Percentiles rank a stretch among this genome's conserved stretches.
Evolutionary conservation across 352 stramenopile species (phyloP).

Genomic region (Pythium guiyangense): DNA sequence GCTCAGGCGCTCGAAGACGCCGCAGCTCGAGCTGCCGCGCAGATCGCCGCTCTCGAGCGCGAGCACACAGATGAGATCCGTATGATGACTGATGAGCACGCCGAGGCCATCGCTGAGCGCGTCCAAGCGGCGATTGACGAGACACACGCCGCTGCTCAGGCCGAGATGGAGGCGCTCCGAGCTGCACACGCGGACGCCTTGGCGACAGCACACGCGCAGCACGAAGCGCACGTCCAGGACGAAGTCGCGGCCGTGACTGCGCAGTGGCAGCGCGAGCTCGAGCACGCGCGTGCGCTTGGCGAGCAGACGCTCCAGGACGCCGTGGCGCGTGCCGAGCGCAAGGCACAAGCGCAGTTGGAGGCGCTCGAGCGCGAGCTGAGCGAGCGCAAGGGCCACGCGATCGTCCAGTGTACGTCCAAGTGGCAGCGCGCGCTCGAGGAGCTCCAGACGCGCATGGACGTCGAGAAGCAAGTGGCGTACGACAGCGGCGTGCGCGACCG

Average conservation of each 20-base stretch:
- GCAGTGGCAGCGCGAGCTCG: slow-evolving; percentile 33
- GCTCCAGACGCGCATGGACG: slow-evolving; percentile 51
- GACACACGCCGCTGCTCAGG: not conserved
- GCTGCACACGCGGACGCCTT: slow-evolving; percentile 4
- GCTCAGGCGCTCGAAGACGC: not conserved
- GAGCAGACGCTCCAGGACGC: slow-evolving; percentile 29
- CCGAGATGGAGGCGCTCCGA: not conserved
- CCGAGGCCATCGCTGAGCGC: not conserved
- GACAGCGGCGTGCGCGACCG: slow-evolving; percentile 60
- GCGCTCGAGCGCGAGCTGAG: slow-evolving; percentile 59
- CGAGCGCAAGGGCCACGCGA: slow-evolving; percentile 44
- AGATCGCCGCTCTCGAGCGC: not conserved
- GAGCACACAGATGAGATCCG: not conserved
- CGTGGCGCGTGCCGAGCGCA: slow-evolving; percentile 26
- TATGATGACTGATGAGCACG: not conserved
- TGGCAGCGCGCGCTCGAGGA: slow-evolving; percentile 70
- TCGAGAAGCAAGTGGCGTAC: slow-evolving; percentile 60
- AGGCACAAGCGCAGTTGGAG: slow-evolving; percentile 28
- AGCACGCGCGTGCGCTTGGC: slow-evolving; percentile 19
- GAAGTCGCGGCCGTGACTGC: slow-evolving; percentile 17
- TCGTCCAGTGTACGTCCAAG: slow-evolving; percentile 65
- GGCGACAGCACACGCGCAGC: not conserved
- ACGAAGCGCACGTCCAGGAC: slow-evolving; percentile 26
- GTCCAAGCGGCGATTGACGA: slow-evolving; percentile 4
- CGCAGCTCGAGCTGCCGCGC: too few relatives aligned